Conservation (phyloP, 331 rosid species). For the Rhamnella rubrinervis region DNA sequence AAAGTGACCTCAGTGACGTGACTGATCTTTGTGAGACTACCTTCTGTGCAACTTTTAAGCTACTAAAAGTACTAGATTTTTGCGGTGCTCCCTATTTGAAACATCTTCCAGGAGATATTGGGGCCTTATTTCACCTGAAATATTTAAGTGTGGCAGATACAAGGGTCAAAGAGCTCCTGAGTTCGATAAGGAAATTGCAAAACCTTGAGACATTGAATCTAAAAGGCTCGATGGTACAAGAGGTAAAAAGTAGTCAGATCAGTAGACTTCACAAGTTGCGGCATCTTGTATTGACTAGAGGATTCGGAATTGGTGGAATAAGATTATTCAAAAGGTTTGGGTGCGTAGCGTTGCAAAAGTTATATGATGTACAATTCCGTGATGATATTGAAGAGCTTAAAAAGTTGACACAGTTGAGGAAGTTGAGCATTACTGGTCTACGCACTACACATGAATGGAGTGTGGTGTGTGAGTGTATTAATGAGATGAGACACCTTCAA, state of each 20-base stretch:
- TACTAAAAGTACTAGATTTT: constrained; percentile 26
- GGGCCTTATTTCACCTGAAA: constrained; percentile 5
- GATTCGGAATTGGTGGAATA: not conserved
- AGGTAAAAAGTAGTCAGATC: constrained; percentile 6
- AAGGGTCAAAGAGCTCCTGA: constrained; percentile 5
- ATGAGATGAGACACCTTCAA: constrained; percentile 14
- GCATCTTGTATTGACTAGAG: not conserved
- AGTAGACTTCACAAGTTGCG: constrained; percentile 29
- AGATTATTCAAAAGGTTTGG: constrained; percentile 16
- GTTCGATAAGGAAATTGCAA: constrained; percentile 17
- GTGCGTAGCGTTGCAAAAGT: constrained; percentile 13
- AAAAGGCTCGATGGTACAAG: not conserved
- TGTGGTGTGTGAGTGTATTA: constrained; percentile 1
- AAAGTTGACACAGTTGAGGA: constrained; percentile 17
- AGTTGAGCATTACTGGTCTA: not conserved
- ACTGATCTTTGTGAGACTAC: not conserved
- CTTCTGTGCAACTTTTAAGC: not conserved
- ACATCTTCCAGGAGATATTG: constrained; percentile 7
- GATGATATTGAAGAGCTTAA: constrained; percentile 5
- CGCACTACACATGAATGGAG: not conserved
- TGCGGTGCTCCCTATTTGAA: not conserved
- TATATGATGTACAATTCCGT: not conserved
- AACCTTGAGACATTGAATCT: constrained; percentile 30
- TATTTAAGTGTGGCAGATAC: constrained; percentile 11
- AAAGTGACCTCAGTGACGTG: not conserved